These are phyloP conservation scores for Cryptococcus hybrid DNA, from an alignment of 1,284 basidiomycete genomes.

Conservation along the genomic window DNA sequence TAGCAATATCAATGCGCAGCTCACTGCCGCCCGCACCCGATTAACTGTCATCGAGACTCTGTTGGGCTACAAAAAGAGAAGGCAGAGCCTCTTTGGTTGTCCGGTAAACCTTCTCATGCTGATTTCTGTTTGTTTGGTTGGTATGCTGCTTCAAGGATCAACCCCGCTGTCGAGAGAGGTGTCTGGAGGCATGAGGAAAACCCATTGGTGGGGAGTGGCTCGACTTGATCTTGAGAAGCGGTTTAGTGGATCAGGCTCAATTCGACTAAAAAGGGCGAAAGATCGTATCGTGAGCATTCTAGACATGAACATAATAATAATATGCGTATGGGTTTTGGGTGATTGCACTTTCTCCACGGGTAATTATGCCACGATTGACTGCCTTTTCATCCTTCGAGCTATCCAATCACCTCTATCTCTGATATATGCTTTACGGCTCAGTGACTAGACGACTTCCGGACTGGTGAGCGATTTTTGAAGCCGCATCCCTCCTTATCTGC, in stretches of 20 bases:
- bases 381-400: no score
- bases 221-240: slow-evolving; percentile 12
- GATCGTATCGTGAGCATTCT: not conserved
- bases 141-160: slow-evolving; percentile 10
- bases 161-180: slow-evolving; percentile 10
- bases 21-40: slow-evolving; percentile 2
- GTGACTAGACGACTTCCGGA: no score
- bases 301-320: not conserved
- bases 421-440: no score
- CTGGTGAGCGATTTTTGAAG: no score
- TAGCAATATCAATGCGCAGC: slow-evolving; percentile 2
- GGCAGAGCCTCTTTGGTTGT: slow-evolving; percentile 9
- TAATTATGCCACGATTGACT: no score
- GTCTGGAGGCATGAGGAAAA: slow-evolving; percentile 16
- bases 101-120: slow-evolving; percentile 14
- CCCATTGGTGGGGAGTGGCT: slow-evolving; percentile 14
- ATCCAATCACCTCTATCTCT: no score
- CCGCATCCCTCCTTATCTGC: no score
- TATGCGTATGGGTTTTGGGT: no score
- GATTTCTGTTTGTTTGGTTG: slow-evolving; percentile 22
- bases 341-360: not conserved
- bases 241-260: slow-evolving; percentile 15
- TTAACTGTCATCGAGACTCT: slow-evolving; percentile 10
- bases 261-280: not conserved
- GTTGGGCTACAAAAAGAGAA: slow-evolving; percentile 10